Evolutionary conservation across 75 land plant genomes (phyloP), one percentile per base, ranked within the genome.

Genomic region (Isoetes taiwanensis): DNA sequence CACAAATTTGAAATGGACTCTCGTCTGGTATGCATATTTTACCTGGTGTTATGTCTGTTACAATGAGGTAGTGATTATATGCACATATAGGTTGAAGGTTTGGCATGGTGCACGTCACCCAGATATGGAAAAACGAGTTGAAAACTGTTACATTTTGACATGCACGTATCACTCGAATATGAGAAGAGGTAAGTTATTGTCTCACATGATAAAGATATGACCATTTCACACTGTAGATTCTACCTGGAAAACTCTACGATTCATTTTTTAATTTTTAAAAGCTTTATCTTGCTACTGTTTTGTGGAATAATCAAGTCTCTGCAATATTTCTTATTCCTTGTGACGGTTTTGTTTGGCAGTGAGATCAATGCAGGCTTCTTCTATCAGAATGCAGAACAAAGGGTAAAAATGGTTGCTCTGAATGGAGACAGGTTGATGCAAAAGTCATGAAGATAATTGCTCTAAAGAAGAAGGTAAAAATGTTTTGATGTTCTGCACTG

Each of bases 281-380:
- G 10, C 31, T 54, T 58, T 21, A 14, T 3, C 4, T 8, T 21
- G 1, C 52, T 3, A 21, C 28, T 58, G 25, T 43, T 19, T 58
- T 2, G 43, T 46, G 17, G 1, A 21, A 52, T 43, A 5, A 17
- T n/a, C n/a, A n/a, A n/a, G n/a, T n/a, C n/a, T n/a, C n/a, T n/a
- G n/a, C n/a, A n/a, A n/a, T n/a, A n/a, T n/a, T n/a, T n/a, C n/a
- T n/a, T n/a, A n/a, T n/a, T n/a, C n/a, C n/a, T n/a, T n/a, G n/a
- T n/a, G n/a, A n/a, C n/a, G n/a, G n/a, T n/a, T n/a, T n/a, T n/a
- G n/a, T n/a, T n/a, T n/a, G n/a, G 14, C 76, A 90, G 99, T 78
- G 99, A 94, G 75, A 68, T 94, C 69, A 94, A 94, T 82, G 90
- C 99, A 54, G 99, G 96, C 0, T 94, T 94, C 65, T 94, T 89